Evolutionary conservation across 129 eudicot genomes (phyloP).

Genomic region (Arctium lappa): DNA sequence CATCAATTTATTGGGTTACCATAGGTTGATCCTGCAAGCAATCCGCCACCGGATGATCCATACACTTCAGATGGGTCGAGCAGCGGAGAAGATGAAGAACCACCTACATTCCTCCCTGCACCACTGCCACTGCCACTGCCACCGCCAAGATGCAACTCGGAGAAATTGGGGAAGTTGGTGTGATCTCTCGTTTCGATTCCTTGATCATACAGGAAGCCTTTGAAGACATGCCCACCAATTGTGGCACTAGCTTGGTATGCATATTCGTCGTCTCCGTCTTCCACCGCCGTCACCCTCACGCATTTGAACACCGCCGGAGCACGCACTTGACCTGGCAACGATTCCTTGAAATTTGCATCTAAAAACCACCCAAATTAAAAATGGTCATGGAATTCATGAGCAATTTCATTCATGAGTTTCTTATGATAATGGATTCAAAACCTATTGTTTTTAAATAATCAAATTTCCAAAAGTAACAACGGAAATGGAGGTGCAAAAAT

Average conservation of each 20-base stretch:
- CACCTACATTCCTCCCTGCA: slow-evolving; percentile 39
- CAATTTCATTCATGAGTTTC: background rate
- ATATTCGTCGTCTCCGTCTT: slow-evolving; percentile 82
- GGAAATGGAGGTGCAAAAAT: background rate
- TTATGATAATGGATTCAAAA: too few species aligned
- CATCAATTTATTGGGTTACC: slow-evolving; percentile 34
- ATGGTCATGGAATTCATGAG: background rate
- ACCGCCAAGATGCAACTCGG: slow-evolving; percentile 69
- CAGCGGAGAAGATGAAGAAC: slow-evolving; percentile 39
- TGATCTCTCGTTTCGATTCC: slow-evolving; percentile 62
- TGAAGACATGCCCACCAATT: slow-evolving; percentile 87
- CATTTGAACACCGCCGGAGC: slow-evolving; percentile 94
- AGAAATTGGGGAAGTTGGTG: slow-evolving; percentile 52
- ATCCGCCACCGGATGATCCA: slow-evolving; percentile 62
- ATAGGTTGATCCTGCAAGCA: slow-evolving; percentile 45
- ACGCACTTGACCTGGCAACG: slow-evolving; percentile 82
- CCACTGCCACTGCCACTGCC: slow-evolving; percentile 27
- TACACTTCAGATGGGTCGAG: slow-evolving; percentile 52
- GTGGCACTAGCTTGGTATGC: slow-evolving; percentile 85
- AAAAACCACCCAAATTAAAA: background rate
- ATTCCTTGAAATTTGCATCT: slow-evolving; percentile 79
- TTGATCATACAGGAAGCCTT: slow-evolving; percentile 86
- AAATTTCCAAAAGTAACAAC: too few species aligned
- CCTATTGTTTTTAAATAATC: too few species aligned
- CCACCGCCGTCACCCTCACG: slow-evolving; percentile 76